phyloP scores from a whole-genome alignment of 2,329 filamentous ascomycete species.

The Coniella vitis region DNA sequence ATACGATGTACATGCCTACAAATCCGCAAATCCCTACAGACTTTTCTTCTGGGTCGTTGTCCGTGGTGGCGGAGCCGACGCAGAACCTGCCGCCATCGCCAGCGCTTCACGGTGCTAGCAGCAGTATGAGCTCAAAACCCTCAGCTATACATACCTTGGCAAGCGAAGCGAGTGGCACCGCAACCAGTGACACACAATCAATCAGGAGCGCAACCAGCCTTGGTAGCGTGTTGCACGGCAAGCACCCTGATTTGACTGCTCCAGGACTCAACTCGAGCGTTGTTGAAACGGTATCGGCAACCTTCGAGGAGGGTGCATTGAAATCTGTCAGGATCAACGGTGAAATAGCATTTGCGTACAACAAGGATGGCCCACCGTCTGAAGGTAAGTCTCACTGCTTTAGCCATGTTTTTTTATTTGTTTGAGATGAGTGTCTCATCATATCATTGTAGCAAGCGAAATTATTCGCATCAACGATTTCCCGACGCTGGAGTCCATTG shows the following conservation, averaged over 20 bases:
- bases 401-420: conserved; percentile 16
- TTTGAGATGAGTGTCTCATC: not conserved
- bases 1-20: conserved; percentile 74
- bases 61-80: conserved; percentile 18
- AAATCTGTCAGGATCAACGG: conserved; percentile 71
- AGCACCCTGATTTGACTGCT: conserved; percentile 74
- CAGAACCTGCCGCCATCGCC: conserved; percentile 28
- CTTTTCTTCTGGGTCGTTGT: conserved; percentile 3
- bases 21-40: not conserved
- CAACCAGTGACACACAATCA: conserved; percentile 77
- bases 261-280: conserved; percentile 82
- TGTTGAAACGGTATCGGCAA: conserved; percentile 83
- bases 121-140: conserved; percentile 29
- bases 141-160: conserved; percentile 49
- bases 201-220: conserved; percentile 83
- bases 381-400: conserved; percentile 40
- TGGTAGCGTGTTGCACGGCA: conserved; percentile 59
- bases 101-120: conserved; percentile 27
- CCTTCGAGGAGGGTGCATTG: conserved; percentile 67
- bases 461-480: conserved; percentile 85
- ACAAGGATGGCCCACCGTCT: conserved; percentile 42
- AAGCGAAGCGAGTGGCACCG: conserved; percentile 54
- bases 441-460: conserved; percentile 40
- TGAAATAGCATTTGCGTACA: conserved; percentile 84
- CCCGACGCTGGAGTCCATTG: conserved; percentile 79